Evolutionary conservation across 441 rosid genomes (phyloP), one percentile per base, ranked within the genome.

Genomic region (Flueggea neowawraea): DNA sequence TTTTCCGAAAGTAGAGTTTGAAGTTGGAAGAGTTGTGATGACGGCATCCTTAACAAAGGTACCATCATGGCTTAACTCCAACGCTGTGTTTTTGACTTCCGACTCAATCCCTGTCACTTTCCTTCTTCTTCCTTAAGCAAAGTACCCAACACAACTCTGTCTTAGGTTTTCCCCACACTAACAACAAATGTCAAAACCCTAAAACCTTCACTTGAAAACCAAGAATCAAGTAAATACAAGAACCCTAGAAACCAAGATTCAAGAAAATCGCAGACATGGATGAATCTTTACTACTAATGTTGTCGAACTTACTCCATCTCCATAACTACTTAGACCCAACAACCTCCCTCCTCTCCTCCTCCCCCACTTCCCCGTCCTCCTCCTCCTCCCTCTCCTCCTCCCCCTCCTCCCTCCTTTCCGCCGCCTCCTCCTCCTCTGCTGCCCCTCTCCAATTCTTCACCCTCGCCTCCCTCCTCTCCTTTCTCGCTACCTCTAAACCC

Each of bases 221-320:
- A 22, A 22, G 1, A 22, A 22, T 22, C 28, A 22, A 22, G 28
- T 0, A 22, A 22, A 22, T 22, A 22, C 28, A 1, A 22, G 1
- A 1, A 22, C 28, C 28, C 28, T 22, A 22, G 28, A 22, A 22
- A 22, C 28, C 28, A 22, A 22, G 28, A 22, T 0, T 22, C 28
- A 22, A 22, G 28, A 22, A 22, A 22, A 22, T 22, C 28, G 2
- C 28, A 22, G 28, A 22, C 28, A 85, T 85, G 90, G 91, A 82
- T 45, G 89, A 85, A 68, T 80, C 86, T 6, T 77, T 84, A 72
- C 61, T 79, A 73, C 62, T 83, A 48, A 82, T 79, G 91, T 78
- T 82, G 33, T 80, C 90, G 22, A 87, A 87, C 58, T 90, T 92
- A 39, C 85, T 92, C 17, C 98, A 89, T 68, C 95, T 92, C 64